Conservation (phyloP, 208 protist genomes). For the Wallacemonas sp. region DNA sequence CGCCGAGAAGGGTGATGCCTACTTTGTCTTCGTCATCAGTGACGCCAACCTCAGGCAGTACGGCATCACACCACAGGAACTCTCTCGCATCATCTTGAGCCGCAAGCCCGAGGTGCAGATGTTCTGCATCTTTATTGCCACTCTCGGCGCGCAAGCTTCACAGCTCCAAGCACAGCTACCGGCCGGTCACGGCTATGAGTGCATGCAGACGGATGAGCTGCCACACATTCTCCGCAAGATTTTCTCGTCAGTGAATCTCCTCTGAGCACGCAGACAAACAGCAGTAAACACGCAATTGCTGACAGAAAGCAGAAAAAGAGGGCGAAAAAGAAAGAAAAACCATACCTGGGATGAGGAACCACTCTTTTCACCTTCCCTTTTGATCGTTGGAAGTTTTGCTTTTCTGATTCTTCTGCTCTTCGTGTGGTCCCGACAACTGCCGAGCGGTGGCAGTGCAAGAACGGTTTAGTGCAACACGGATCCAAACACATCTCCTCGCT, state of each 20-base stretch:
- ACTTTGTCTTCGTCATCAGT: conserved; percentile 93
- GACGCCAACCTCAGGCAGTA: conserved; percentile 94
- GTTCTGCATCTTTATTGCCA: conserved; percentile 92
- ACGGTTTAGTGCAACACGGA: too few species aligned
- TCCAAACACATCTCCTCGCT: too few species aligned
- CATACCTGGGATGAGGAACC: not conserved
- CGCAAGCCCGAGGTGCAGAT: conserved; percentile 79
- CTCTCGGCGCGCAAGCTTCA: conserved; percentile 78
- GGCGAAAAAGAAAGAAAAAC: conserved; percentile 16
- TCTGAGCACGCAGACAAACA: too few species aligned
- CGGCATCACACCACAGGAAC: conserved; percentile 78
- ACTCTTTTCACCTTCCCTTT: not conserved
- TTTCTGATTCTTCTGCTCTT: conserved; percentile 7
- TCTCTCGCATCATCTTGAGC: conserved; percentile 69
- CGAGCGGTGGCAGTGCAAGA: too few species aligned
- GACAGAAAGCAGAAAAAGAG: conserved; percentile 3
- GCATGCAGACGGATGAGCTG: conserved; percentile 81
- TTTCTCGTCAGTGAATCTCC: conserved; percentile 70
- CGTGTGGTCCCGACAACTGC: too few species aligned
- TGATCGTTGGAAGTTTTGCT: not conserved
- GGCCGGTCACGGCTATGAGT: conserved; percentile 83
- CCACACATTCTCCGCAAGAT: conserved; percentile 89
- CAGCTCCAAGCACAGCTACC: conserved; percentile 71
- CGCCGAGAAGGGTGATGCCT: conserved; percentile 83
- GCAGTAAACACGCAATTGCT: not conserved